phyloP scores from a whole-genome alignment of 306 rosid species.

The Pyrus bretschneideri region DNA sequence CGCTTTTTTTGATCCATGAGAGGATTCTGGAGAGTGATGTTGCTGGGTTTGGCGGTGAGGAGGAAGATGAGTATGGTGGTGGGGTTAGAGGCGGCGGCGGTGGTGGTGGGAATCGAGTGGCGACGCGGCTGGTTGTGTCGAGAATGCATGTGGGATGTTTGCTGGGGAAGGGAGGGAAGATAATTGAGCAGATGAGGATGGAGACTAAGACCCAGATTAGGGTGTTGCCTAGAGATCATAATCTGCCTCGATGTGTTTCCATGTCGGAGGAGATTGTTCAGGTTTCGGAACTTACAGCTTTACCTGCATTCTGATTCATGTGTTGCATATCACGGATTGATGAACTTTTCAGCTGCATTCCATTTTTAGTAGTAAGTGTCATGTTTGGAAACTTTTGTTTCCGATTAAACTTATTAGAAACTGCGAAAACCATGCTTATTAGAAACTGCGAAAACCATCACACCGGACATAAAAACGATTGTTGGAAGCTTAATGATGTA shows the following conservation, averaged over 20 bases:
- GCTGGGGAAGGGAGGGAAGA: conserved; percentile 97
- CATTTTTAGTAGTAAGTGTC: background rate
- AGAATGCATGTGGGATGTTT: conserved; percentile 95
- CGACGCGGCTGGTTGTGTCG: conserved; percentile 87
- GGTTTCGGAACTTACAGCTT: conserved; percentile 44
- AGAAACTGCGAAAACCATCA: conserved; percentile 10
- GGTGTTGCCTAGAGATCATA: conserved; percentile 90
- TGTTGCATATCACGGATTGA: conserved; percentile 31
- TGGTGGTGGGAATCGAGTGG: conserved; percentile 45
- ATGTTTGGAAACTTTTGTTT: background rate
- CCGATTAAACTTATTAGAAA: conserved; percentile 10
- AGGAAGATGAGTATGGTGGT: conserved; percentile 48
- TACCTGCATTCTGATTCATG: conserved; percentile 17
- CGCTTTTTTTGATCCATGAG: conserved; percentile 73
- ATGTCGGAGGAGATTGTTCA: conserved; percentile 98
- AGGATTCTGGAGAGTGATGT: conserved; percentile 79
- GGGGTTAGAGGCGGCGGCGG: conserved; percentile 33
- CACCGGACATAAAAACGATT: background rate
- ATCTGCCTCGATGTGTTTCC: conserved; percentile 89
- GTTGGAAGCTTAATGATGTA: background rate
- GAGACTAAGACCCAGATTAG: conserved; percentile 98
- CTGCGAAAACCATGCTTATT: conserved; percentile 16
- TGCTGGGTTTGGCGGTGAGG: conserved; percentile 53
- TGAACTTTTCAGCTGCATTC: conserved; percentile 1
- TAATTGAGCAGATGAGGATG: conserved; percentile 96